A percentile compares a stretch with the other conserved stretches of the same genome.
Conservation (phyloP, 1,284 basidiomycete species). For the Earliella scabrosa region DNA sequence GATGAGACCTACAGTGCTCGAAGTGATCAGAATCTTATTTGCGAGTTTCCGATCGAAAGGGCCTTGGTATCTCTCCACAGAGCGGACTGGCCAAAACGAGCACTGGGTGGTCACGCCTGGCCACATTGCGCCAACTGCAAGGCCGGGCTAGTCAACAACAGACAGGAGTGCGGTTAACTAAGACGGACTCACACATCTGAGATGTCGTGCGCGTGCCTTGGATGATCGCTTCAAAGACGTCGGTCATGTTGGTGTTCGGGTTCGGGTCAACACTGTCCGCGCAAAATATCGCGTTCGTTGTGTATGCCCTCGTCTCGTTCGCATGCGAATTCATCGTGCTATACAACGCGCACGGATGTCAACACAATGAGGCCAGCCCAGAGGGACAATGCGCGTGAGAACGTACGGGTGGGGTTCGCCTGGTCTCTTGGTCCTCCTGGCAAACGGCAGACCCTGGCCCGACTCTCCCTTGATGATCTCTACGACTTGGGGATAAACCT, state of each 20-base stretch:
- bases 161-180: too few relatives aligned
- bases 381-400: neutral
- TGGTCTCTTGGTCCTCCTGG: neutral
- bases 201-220: slow-evolving; percentile 17
- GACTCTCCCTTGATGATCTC: neutral
- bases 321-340: neutral
- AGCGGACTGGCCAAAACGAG: slow-evolving; percentile 25
- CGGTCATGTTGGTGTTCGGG: slow-evolving; percentile 12
- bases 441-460: neutral
- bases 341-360: neutral
- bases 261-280: slow-evolving; percentile 22
- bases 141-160: too few relatives aligned
- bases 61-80: slow-evolving; percentile 29
- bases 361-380: too few relatives aligned
- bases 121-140: slow-evolving; percentile 14
- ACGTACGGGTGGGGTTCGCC: neutral
- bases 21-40: slow-evolving; percentile 27
- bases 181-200: slow-evolving; percentile 19
- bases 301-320: slow-evolving; percentile 10
- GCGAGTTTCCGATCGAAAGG: slow-evolving; percentile 28
- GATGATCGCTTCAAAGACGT: slow-evolving; percentile 25
- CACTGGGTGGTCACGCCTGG: slow-evolving; percentile 7
- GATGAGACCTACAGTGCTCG: slow-evolving; percentile 12
- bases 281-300: slow-evolving; percentile 17
- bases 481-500: neutral